A percentile compares a stretch with the other conserved stretches of the same genome.
Conservation (phyloP, 805 yeast species). For the Candida tammaniensis region DNA sequence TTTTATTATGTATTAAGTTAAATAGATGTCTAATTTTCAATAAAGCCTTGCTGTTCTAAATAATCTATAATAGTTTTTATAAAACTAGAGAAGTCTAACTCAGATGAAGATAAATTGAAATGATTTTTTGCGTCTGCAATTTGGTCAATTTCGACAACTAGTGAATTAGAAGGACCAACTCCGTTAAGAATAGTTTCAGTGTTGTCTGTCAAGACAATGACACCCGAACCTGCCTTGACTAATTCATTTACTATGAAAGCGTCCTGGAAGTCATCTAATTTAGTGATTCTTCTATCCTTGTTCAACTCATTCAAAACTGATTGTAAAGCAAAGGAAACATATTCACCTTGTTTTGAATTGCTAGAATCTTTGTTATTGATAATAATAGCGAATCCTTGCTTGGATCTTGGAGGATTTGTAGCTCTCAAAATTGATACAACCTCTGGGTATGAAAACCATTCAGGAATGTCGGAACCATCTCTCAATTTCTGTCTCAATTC, state of each 20-base stretch:
- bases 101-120: conserved; percentile 12
- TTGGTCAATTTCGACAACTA: conserved; percentile 25
- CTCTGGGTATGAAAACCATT: conserved; percentile 97
- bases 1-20: too few species aligned
- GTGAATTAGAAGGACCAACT: conserved; percentile 54
- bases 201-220: conserved; percentile 40
- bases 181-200: conserved; percentile 45
- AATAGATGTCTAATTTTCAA: too few species aligned
- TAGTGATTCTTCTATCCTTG: conserved; percentile 78
- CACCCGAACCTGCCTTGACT: conserved; percentile 89
- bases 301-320: conserved; percentile 87
- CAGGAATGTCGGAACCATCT: conserved; percentile 87
- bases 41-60: conserved; percentile 80
- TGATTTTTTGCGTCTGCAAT: conserved; percentile 10
- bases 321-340: conserved; percentile 76
- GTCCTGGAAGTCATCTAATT: conserved; percentile 38
- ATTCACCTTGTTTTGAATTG: conserved; percentile 41
- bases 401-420: conserved; percentile 85
- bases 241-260: conserved; percentile 71
- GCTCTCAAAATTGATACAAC: conserved; percentile 89
- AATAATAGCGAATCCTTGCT: conserved; percentile 84
- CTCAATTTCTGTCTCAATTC: conserved; percentile 85
- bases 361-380: conserved; percentile 46
- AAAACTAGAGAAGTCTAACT: conserved; percentile 35
- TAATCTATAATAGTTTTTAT: conserved; percentile 70